phyloP scores from a whole-genome alignment of 345 rosid genomes.

The Sisymbrium irio region DNA sequence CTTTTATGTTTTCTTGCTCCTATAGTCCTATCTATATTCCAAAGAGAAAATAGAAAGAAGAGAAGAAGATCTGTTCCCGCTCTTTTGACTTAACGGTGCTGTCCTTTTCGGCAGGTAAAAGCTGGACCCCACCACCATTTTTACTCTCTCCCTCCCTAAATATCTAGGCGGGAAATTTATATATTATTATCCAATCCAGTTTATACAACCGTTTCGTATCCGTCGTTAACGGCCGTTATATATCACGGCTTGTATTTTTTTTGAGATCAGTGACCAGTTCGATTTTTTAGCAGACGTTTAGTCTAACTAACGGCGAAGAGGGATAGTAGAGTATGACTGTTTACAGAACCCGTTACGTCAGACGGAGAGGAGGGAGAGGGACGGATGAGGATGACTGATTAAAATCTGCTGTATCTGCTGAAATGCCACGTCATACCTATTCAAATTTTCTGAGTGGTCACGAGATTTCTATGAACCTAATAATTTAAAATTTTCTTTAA shows the following conservation, averaged over 20 bases:
- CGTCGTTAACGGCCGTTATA: conserved; percentile 24
- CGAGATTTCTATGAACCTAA: conserved; percentile 32
- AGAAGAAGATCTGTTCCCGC: conserved; percentile 40
- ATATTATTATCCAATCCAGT: conserved; percentile 9
- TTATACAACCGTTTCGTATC: conserved; percentile 19
- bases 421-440: conserved; percentile 21
- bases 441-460: conserved; percentile 31
- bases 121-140: conserved; percentile 30
- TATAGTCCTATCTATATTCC: background rate
- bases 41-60: background rate
- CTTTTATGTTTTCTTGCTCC: background rate
- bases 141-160: background rate
- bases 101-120: conserved; percentile 37
- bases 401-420: conserved; percentile 13
- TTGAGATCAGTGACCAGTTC: background rate
- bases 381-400: conserved; percentile 31
- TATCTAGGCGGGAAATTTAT: conserved; percentile 29
- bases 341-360: conserved; percentile 20
- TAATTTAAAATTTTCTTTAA: background rate
- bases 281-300: background rate
- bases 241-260: conserved; percentile 3
- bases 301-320: conserved; percentile 18
- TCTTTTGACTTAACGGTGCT: conserved; percentile 42
- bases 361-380: conserved; percentile 20
- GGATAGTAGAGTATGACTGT: background rate